Percentiles rank a stretch among this genome's conserved stretches.
These are phyloP conservation scores for Magnolia changhungtana DNA, from an alignment of 164 flowering plant genomes.

Conservation along the genomic window DNA sequence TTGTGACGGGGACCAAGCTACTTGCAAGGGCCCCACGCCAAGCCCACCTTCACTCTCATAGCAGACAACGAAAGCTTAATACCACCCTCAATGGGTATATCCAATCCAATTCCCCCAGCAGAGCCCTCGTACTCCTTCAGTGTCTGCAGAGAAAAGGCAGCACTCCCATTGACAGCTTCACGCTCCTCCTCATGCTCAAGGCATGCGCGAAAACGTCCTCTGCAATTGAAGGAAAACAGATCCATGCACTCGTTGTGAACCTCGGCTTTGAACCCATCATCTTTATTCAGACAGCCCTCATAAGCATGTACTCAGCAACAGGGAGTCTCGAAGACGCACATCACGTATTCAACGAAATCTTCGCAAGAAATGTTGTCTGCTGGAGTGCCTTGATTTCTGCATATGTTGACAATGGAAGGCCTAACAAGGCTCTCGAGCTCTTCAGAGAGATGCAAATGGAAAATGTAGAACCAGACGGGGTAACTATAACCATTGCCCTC, in stretches of 20 bases:
- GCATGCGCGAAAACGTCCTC: constrained; percentile 29
- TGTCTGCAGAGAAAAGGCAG: constrained; percentile 17
- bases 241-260: constrained; percentile 27
- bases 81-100: constrained; percentile 23
- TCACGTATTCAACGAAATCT: constrained; percentile 43
- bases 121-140: background rate
- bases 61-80: constrained; percentile 24
- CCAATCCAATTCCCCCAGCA: constrained; percentile 10
- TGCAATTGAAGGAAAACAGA: constrained; percentile 23
- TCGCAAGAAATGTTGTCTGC: constrained; percentile 28
- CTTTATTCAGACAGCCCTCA: constrained; percentile 34
- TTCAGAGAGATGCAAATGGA: constrained; percentile 42
- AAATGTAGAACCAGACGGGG: constrained; percentile 34
- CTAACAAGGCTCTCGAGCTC: constrained; percentile 32
- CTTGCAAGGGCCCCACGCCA: background rate
- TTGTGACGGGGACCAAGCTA: background rate
- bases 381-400: constrained; percentile 54
- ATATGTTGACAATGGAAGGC: constrained; percentile 31
- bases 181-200: constrained; percentile 31
- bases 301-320: constrained; percentile 29
- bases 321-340: constrained; percentile 34
- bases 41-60: constrained; percentile 11
- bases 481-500: constrained; percentile 32
- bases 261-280: constrained; percentile 29
- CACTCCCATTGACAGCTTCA: constrained; percentile 33